These are phyloP conservation scores for Aspergillus funiculosus DNA, from an alignment of 495 filamentous ascomycete genomes.

Conservation along the genomic window DNA sequence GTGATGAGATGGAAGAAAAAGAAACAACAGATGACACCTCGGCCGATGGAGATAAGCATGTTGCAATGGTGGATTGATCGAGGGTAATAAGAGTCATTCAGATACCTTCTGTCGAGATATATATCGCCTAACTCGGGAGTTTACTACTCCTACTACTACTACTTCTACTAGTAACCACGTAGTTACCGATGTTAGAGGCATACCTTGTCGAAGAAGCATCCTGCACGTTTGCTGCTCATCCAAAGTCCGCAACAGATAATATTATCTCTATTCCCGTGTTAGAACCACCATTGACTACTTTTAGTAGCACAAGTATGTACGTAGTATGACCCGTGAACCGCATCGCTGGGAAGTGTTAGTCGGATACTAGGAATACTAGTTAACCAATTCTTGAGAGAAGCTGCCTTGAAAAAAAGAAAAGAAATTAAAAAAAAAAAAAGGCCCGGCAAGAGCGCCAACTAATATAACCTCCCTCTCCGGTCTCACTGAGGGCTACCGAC, in stretches of 20 bases:
- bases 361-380: not conserved
- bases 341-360: constrained; percentile 3
- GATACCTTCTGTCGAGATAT: too few species aligned
- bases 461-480: not conserved
- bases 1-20: constrained; percentile 3
- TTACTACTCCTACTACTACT: too few species aligned
- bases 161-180: too few species aligned
- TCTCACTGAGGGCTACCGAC: too few species aligned
- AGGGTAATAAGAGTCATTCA: not conserved
- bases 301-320: not conserved
- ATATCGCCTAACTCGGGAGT: too few species aligned
- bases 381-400: too few species aligned
- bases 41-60: too few species aligned
- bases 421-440: constrained; percentile 6
- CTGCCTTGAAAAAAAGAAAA: constrained; percentile 7
- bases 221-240: too few species aligned
- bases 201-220: too few species aligned
- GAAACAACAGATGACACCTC: constrained; percentile 1
- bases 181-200: too few species aligned
- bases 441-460: constrained; percentile 1
- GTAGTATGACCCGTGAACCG: constrained; percentile 11
- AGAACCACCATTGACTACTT: not conserved
- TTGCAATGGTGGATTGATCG: not conserved
- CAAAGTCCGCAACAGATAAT: too few species aligned
- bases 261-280: too few species aligned